Percentiles rank a stretch among this genome's conserved stretches.
phyloP scores from a whole-genome alignment of 805 yeast species.

The Yamadazyma akitaensis region DNA sequence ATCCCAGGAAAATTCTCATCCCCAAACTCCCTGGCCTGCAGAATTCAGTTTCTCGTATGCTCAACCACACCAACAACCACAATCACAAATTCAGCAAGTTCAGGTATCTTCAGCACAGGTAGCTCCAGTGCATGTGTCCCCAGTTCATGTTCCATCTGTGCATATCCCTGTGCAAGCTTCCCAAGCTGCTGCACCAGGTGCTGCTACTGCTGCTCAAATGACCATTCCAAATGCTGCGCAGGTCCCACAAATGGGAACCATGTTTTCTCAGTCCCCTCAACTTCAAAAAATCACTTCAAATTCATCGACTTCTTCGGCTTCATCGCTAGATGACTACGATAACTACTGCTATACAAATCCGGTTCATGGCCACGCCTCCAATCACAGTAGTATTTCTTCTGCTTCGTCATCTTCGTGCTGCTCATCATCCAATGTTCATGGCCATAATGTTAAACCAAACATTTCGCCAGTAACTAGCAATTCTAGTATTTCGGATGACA shows the following conservation, averaged over 20 bases:
- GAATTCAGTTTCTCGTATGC: neutral
- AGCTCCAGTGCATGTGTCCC: neutral
- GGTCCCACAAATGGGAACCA: neutral
- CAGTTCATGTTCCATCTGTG: neutral
- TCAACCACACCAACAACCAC: neutral
- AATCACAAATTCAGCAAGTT: neutral
- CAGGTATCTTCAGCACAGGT: neutral
- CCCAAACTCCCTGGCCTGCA: neutral
- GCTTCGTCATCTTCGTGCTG: neutral
- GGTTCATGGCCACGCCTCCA: neutral
- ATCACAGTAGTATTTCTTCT: neutral
- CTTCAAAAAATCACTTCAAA: constrained; percentile 1
- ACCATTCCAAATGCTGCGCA: neutral
- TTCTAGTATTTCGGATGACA: constrained; percentile 8
- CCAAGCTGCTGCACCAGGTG: neutral
- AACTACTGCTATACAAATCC: neutral
- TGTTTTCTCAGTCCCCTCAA: neutral
- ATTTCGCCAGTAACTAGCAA: neutral
- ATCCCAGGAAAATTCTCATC: neutral
- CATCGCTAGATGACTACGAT: neutral
- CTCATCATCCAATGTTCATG: neutral
- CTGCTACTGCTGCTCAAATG: neutral
- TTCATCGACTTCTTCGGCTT: neutral
- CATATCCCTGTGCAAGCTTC: neutral
- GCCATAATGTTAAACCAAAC: neutral